A percentile compares a stretch with the other conserved stretches of the same genome.
Conservation (phyloP, 805 yeast genomes). For the Starmerella asiatica region DNA sequence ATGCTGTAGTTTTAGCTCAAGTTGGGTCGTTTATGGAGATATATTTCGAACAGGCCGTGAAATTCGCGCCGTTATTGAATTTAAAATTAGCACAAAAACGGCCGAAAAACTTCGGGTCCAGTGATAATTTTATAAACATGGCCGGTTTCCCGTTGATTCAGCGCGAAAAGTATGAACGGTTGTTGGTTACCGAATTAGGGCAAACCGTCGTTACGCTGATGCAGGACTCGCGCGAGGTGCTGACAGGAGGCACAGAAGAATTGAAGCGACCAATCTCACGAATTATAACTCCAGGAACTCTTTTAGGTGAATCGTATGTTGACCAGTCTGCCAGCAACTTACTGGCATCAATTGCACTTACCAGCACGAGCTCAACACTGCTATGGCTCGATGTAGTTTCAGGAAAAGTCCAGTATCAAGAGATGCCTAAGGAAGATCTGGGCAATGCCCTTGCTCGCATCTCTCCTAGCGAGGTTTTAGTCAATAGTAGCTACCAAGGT, state of each 20-base stretch:
- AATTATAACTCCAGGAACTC: conserved; percentile 83
- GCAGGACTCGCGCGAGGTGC: conserved; percentile 25
- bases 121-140: conserved; percentile 34
- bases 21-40: conserved; percentile 32
- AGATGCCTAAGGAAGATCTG: conserved; percentile 44
- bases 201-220: conserved; percentile 73
- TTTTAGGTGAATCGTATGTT: conserved; percentile 72
- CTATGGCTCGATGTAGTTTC: conserved; percentile 84
- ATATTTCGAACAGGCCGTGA: conserved; percentile 77
- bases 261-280: conserved; percentile 54
- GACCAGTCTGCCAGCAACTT: conserved; percentile 61
- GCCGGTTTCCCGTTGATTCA: conserved; percentile 80
- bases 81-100: conserved; percentile 46
- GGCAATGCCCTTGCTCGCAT: conserved; percentile 64
- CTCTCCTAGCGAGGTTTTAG: conserved; percentile 63
- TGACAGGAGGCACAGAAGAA: conserved; percentile 25
- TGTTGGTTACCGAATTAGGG: conserved; percentile 56
- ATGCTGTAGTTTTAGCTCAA: conserved; percentile 36
- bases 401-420: conserved; percentile 58
- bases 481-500: conserved; percentile 41
- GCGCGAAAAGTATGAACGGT: conserved; percentile 56
- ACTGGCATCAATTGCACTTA: conserved; percentile 39
- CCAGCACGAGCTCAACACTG: conserved; percentile 39
- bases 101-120: conserved; percentile 26
- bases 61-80: conserved; percentile 56